A percentile compares a stretch with the other conserved stretches of the same genome.
phyloP scores from a whole-genome alignment of 1,284 basidiomycete genomes.

The Malassezia arunalokei region DNA sequence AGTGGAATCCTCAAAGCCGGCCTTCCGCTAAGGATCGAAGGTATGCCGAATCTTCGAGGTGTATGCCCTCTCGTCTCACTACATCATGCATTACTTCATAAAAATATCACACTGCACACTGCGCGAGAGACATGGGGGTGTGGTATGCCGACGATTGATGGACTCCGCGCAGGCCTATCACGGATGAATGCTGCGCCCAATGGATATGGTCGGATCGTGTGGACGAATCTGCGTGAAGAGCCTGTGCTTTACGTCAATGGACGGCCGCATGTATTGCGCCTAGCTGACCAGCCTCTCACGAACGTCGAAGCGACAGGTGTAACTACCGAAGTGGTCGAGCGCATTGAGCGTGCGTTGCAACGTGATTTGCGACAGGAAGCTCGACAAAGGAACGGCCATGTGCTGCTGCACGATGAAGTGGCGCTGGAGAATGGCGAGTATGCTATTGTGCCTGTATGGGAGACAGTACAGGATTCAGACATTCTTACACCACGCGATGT shows the following conservation, averaged over 20 bases:
- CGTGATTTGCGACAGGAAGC: constrained; percentile 76
- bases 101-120: constrained; percentile 1
- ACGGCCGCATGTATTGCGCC: constrained; percentile 67
- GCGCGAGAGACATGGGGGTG: constrained; percentile 39
- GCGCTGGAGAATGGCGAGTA: constrained; percentile 83
- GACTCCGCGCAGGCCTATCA: constrained; percentile 33
- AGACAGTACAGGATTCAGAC: constrained; percentile 67
- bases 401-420: constrained; percentile 82
- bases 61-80: constrained; percentile 24
- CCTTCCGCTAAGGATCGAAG: constrained; percentile 35
- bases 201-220: constrained; percentile 29
- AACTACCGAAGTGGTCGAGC: constrained; percentile 78
- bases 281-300: constrained; percentile 55
- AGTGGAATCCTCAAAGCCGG: constrained; percentile 37
- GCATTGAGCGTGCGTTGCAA: constrained; percentile 83
- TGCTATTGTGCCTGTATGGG: constrained; percentile 58
- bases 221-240: constrained; percentile 43
- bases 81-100: background rate
- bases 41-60: constrained; percentile 41
- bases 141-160: constrained; percentile 44
- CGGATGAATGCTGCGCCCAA: constrained; percentile 34
- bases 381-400: constrained; percentile 59
- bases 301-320: constrained; percentile 64
- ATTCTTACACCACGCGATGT: constrained; percentile 81
- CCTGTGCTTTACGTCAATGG: constrained; percentile 53